phyloP scores from a whole-genome alignment of 495 filamentous ascomycete genomes.

The Penicillium atrosanguineum region DNA sequence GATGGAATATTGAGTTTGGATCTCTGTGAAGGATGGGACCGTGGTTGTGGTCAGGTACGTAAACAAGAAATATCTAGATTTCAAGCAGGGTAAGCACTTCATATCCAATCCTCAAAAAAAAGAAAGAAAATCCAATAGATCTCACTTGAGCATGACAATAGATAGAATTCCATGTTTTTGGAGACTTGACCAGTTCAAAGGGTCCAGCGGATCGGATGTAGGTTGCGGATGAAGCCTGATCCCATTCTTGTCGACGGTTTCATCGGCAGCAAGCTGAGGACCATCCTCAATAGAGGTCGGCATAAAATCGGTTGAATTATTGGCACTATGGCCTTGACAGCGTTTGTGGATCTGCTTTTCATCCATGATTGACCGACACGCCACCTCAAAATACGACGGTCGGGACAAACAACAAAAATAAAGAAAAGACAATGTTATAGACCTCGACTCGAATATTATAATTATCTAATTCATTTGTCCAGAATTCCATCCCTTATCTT shows the following conservation, averaged over 20 bases:
- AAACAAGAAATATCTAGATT: slow-evolving; percentile 59
- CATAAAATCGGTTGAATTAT: not conserved
- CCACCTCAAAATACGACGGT: not conserved
- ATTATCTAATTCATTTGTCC: not conserved
- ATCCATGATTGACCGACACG: not conserved
- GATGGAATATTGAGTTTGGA: slow-evolving; percentile 50
- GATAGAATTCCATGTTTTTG: slow-evolving; percentile 52
- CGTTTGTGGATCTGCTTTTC: slow-evolving; percentile 3
- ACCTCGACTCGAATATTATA: not conserved
- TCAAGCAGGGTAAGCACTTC: not conserved
- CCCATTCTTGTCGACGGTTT: slow-evolving; percentile 27
- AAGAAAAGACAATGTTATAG: not conserved
- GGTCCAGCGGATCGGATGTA: slow-evolving; percentile 54
- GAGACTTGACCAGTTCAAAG: slow-evolving; percentile 52
- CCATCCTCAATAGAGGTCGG: slow-evolving; percentile 5
- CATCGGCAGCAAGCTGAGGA: slow-evolving; percentile 11
- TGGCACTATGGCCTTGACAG: not conserved
- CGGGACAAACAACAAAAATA: not conserved
- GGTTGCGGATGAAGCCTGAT: slow-evolving; percentile 48
- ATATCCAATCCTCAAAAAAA: not conserved
- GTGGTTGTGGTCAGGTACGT: slow-evolving; percentile 64
- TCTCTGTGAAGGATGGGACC: slow-evolving; percentile 54
- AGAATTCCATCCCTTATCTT: not conserved
- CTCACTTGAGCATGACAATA: slow-evolving; percentile 59
- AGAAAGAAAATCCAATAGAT: too few relatives aligned